A percentile compares a stretch with the other conserved stretches of the same genome.
These are phyloP conservation scores for Hypericum perforatum DNA, from an alignment of 345 rosid species.

Conservation along the genomic window DNA sequence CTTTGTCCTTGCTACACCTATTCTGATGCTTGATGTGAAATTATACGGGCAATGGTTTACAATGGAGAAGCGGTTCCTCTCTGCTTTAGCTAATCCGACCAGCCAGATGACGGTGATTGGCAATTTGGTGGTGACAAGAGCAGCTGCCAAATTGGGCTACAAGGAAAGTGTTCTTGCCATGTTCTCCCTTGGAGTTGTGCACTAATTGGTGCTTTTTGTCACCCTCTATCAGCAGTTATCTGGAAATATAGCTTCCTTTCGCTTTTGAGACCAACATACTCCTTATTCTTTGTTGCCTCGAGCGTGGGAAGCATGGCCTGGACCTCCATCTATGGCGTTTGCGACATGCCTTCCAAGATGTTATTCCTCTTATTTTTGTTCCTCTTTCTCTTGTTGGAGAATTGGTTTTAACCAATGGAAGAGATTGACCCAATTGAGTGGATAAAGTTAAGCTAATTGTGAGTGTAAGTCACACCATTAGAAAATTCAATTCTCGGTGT, in stretches of 20 bases:
- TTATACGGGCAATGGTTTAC: slow-evolving; percentile 81
- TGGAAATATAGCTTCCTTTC: slow-evolving; percentile 33
- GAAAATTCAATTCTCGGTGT: too few species aligned
- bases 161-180: slow-evolving; percentile 45
- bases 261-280: slow-evolving; percentile 44
- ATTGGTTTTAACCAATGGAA: too few species aligned
- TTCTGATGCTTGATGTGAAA: slow-evolving; percentile 45
- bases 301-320: slow-evolving; percentile 58
- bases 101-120: slow-evolving; percentile 56
- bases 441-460: too few species aligned
- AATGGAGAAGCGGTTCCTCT: slow-evolving; percentile 45
- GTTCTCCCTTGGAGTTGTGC: slow-evolving; percentile 58
- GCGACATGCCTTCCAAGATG: slow-evolving; percentile 28
- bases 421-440: too few species aligned
- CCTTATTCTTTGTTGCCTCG: slow-evolving; percentile 64
- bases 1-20: slow-evolving; percentile 33
- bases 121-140: slow-evolving; percentile 45
- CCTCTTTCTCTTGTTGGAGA: too few species aligned
- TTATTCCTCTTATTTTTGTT: slow-evolving; percentile 19
- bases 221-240: slow-evolving; percentile 60
- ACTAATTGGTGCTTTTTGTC: slow-evolving; percentile 58
- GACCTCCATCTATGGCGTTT: slow-evolving; percentile 45
- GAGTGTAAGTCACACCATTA: too few species aligned
- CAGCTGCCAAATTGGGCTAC: slow-evolving; percentile 53
- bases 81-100: slow-evolving; percentile 48